phyloP scores from a whole-genome alignment of 495 filamentous ascomycete genomes.

The Hypoxylon cercidicola region DNA sequence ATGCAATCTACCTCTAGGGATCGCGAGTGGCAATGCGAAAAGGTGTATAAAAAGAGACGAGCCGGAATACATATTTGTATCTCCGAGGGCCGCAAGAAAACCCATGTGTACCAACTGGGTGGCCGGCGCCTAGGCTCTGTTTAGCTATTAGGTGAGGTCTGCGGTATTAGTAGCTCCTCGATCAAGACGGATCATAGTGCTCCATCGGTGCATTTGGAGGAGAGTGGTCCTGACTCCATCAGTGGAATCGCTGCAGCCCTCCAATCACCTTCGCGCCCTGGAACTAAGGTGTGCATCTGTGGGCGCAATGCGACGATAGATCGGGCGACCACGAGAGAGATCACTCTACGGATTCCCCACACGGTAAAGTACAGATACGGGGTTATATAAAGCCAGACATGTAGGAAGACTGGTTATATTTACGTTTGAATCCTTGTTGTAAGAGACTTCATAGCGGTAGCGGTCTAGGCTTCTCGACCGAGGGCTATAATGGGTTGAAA shows the following conservation, averaged over 20 bases:
- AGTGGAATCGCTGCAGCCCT: background rate
- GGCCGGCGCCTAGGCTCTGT: background rate
- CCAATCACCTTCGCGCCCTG: conserved; percentile 26
- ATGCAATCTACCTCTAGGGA: background rate
- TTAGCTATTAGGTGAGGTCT: background rate
- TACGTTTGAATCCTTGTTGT: conserved; percentile 2
- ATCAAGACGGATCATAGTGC: conserved; percentile 39
- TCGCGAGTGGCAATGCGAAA: background rate
- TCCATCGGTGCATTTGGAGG: conserved; percentile 37
- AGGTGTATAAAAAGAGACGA: background rate
- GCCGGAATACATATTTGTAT: conserved; percentile 14
- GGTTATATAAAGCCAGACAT: conserved; percentile 32
- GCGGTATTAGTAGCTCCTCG: conserved; percentile 6
- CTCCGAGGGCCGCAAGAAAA: background rate
- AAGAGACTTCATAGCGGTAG: background rate
- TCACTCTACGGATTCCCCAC: conserved; percentile 32
- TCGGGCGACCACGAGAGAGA: conserved; percentile 26
- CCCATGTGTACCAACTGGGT: background rate
- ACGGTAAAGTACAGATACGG: conserved; percentile 23
- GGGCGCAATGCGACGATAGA: conserved; percentile 31
- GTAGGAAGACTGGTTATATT: conserved; percentile 3
- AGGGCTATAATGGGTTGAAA: background rate
- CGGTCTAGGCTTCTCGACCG: conserved; percentile 13
- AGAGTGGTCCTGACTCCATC: conserved; percentile 16
- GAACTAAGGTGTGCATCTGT: conserved; percentile 2